A percentile compares a stretch with the other conserved stretches of the same genome.
phyloP scores from a whole-genome alignment of 2,329 filamentous ascomycete species.

The Verticillium dahliae region DNA sequence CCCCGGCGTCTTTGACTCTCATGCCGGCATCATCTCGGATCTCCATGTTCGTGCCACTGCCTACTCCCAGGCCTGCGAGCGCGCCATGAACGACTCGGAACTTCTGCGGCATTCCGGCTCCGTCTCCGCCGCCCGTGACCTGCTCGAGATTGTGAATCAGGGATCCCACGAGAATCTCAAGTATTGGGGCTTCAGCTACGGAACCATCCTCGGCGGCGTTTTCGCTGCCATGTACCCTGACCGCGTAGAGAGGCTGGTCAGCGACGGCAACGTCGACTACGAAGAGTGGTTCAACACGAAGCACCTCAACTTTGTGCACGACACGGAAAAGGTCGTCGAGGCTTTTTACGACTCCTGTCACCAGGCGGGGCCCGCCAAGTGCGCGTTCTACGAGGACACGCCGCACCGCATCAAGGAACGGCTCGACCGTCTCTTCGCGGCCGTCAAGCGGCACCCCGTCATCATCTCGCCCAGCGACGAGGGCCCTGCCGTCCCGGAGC shows the following conservation, averaged over 20 bases:
- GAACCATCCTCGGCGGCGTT: constrained; percentile 43
- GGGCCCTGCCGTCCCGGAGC: constrained; percentile 34
- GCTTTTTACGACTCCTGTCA: constrained; percentile 49
- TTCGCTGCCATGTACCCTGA: constrained; percentile 48
- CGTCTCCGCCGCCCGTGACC: constrained; percentile 36
- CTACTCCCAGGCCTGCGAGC: constrained; percentile 35
- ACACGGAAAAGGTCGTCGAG: constrained; percentile 46
- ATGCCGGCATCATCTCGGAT: constrained; percentile 37
- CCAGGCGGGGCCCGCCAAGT: constrained; percentile 39
- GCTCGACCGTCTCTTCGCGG: constrained; percentile 30
- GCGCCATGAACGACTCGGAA: constrained; percentile 23
- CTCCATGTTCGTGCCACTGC: constrained; percentile 34
- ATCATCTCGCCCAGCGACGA: constrained; percentile 24
- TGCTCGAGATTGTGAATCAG: constrained; percentile 38
- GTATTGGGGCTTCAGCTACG: constrained; percentile 52
- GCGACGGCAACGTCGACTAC: constrained; percentile 48
- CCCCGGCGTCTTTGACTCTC: constrained; percentile 37
- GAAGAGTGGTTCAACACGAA: constrained; percentile 43
- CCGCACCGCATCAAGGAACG: constrained; percentile 30
- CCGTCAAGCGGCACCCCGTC: constrained; percentile 34
- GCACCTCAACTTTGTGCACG: constrained; percentile 40
- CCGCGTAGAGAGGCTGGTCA: constrained; percentile 40
- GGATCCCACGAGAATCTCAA: constrained; percentile 33
- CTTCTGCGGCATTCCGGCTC: constrained; percentile 36
- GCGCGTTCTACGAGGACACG: constrained; percentile 32